A percentile compares a stretch with the other conserved stretches of the same genome.
These are phyloP conservation scores for Ophiostoma sp. DNA, from an alignment of 2,329 filamentous ascomycete genomes.

Conservation along the genomic window DNA sequence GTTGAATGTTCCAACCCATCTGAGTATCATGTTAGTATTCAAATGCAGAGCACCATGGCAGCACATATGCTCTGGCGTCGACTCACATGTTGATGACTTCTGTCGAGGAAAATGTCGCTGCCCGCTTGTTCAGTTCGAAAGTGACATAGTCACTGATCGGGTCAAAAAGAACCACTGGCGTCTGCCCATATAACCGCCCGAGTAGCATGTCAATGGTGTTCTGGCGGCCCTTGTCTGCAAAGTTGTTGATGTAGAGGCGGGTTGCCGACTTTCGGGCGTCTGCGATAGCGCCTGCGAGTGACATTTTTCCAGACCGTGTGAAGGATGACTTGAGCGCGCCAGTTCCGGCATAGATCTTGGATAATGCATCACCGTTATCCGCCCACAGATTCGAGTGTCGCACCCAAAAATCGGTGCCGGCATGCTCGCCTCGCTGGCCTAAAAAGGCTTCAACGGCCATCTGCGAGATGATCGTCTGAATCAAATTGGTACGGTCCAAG, in stretches of 20 bases:
- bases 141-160: constrained; percentile 89
- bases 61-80: neutral
- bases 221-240: constrained; percentile 85
- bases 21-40: constrained; percentile 25
- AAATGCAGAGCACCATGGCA: too few relatives aligned
- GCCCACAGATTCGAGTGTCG: constrained; percentile 92
- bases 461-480: constrained; percentile 91
- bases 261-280: constrained; percentile 93
- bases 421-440: constrained; percentile 61
- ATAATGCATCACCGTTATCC: constrained; percentile 90
- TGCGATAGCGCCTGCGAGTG: constrained; percentile 84
- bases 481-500: constrained; percentile 88
- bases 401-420: constrained; percentile 80
- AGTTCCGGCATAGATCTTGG: constrained; percentile 93
- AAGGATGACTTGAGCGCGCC: constrained; percentile 94
- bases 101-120: constrained; percentile 67
- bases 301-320: constrained; percentile 93
- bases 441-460: constrained; percentile 88
- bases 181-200: constrained; percentile 76
- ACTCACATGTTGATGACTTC: constrained; percentile 67
- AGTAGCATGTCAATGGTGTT: constrained; percentile 92
- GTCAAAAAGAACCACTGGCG: constrained; percentile 80
- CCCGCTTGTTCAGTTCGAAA: constrained; percentile 62
- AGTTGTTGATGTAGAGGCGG: constrained; percentile 94
- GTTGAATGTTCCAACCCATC: constrained; percentile 81